Evolutionary conservation across 2,329 filamentous ascomycete species (phyloP), one percentile per base, ranked within the genome.

Genomic region (Alternaria rosae): DNA sequence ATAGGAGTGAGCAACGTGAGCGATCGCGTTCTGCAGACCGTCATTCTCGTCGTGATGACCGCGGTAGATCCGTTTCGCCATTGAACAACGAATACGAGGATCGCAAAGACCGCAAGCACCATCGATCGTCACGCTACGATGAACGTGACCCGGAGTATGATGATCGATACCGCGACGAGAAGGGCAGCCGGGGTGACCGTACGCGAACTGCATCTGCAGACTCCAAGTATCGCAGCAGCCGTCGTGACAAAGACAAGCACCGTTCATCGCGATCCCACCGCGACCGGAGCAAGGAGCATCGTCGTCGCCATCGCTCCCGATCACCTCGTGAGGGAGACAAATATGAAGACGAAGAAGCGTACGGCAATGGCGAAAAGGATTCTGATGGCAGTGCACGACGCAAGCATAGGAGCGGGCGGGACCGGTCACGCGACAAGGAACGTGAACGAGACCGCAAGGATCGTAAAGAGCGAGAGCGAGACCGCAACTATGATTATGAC

Each of bases 121-220:
- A 86, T 69, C 76, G 76, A 13, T 86, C 85, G 59, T 81, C 80
- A 17, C 78, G 80, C 10, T 72, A 74, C 20, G 75, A 77, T 45
- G 76, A 78, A 7, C 77, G 78, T 5, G 79, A 80, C 13, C 81
- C 66, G 80, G 83, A 74, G 20, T 62, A 75, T 12, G 73, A 76
- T 30, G 70, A 71, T n/a, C 66, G 69, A 3, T 48, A 68, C 50
- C 72, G 71, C 20, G 76, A 78, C 12, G 85, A 88, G 50, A 85
- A 86, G 53, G 88, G 89, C 0, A 71, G 69, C 43, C 73, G 73
- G 28, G 75, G 72, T 17, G 85, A 88, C 50, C 85, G 87, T 50
- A 89, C 90, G 1, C 85, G 90, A 59, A 92, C 91, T 6, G 84
- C 85, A 6, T 92, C 91, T 3, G 86, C 86, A 1, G 86, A 88